Evolutionary conservation across 495 filamentous ascomycete genomes (phyloP).

Genomic region (Chaetomidium leptoderma): DNA sequence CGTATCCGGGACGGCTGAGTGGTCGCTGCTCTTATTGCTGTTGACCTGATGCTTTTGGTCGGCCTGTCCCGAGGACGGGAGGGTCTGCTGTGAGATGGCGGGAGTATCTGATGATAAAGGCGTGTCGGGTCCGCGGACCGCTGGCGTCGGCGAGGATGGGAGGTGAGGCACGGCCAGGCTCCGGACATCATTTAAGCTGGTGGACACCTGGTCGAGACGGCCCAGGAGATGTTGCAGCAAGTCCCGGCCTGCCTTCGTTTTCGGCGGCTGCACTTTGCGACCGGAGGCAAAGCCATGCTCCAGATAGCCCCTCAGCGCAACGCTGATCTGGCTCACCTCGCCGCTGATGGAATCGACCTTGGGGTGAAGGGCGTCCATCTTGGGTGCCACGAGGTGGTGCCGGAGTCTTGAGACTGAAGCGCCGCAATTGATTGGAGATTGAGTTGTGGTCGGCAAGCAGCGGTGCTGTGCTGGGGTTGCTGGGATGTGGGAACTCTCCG

Average conservation of each 20-base stretch:
- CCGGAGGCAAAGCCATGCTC: constrained; percentile 16
- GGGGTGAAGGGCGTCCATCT: constrained; percentile 28
- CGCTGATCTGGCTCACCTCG: constrained; percentile 27
- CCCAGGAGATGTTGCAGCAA: constrained; percentile 24
- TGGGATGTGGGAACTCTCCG: background rate
- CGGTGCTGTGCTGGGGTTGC: constrained; percentile 1
- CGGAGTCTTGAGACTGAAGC: constrained; percentile 7
- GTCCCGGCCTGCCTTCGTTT: constrained; percentile 26
- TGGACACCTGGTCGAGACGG: constrained; percentile 25
- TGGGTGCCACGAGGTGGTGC: constrained; percentile 23
- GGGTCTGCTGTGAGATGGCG: background rate
- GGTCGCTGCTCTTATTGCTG: background rate
- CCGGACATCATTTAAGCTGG: constrained; percentile 10
- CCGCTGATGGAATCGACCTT: constrained; percentile 26
- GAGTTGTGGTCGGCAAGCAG: constrained; percentile 1
- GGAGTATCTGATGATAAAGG: constrained; percentile 19
- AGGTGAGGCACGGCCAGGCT: constrained; percentile 14
- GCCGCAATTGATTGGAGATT: constrained; percentile 14
- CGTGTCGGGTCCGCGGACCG: constrained; percentile 17
- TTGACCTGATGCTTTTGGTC: background rate
- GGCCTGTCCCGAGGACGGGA: background rate
- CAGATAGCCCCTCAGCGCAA: constrained; percentile 25
- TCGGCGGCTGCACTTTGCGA: constrained; percentile 30
- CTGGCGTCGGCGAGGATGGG: constrained; percentile 7
- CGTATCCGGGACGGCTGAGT: background rate